phyloP scores from a whole-genome alignment of 139 green algal species.

The Asterochloris erici region DNA sequence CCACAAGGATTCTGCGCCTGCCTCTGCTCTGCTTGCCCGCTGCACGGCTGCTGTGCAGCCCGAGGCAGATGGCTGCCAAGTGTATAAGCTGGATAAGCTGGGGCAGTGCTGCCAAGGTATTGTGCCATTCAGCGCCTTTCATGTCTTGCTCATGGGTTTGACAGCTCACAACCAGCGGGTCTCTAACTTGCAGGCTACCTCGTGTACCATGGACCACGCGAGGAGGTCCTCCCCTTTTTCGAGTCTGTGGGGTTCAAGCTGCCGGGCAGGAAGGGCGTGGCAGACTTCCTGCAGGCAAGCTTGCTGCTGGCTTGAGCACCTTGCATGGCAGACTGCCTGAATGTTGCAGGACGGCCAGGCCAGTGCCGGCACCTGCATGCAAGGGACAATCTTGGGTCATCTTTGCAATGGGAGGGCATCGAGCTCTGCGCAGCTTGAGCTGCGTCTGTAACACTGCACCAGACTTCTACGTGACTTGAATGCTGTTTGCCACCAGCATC shows the following conservation, averaged over 20 bases:
- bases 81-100: neutral
- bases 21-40: too few species aligned
- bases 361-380: too few species aligned
- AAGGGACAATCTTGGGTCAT: too few species aligned
- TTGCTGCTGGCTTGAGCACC: too few species aligned
- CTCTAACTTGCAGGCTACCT: constrained; percentile 33
- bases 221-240: constrained; percentile 51
- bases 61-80: neutral
- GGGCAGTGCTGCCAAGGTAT: neutral
- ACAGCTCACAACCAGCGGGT: neutral
- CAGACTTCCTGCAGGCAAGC: constrained; percentile 63
- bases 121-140: too few species aligned
- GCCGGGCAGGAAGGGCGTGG: constrained; percentile 44
- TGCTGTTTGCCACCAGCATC: too few species aligned
- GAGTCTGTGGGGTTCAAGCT: constrained; percentile 44
- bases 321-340: too few species aligned
- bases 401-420: too few species aligned
- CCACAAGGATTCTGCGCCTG: neutral
- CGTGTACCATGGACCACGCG: constrained; percentile 44
- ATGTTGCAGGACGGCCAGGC: constrained; percentile 23
- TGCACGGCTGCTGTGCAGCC: neutral
- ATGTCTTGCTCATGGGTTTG: neutral
- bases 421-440: too few species aligned
- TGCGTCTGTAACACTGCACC: too few species aligned
- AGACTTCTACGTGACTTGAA: too few species aligned